phyloP scores from a whole-genome alignment of 2,329 filamentous ascomycete species.

The Trichophyton rubrum region DNA sequence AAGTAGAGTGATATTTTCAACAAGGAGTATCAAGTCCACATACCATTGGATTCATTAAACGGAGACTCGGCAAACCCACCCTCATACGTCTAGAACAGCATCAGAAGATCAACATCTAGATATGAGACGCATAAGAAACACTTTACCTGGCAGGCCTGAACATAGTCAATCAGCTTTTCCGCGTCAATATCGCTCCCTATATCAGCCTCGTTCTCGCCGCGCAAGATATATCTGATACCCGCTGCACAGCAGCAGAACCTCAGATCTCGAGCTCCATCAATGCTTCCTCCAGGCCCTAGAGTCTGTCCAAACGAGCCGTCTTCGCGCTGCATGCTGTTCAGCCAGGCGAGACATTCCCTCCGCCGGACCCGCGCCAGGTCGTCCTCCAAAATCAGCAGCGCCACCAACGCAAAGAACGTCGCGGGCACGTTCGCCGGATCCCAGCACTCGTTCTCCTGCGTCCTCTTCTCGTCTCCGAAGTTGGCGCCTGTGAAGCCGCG shows the following conservation, averaged over 20 bases:
- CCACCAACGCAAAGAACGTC: conserved; percentile 75
- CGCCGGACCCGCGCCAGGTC: conserved; percentile 55
- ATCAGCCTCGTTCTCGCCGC: conserved; percentile 45
- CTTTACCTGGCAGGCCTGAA: conserved; percentile 50
- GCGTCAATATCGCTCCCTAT: conserved; percentile 58
- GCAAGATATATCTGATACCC: conserved; percentile 68
- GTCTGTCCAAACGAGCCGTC: conserved; percentile 91
- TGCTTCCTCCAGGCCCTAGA: conserved; percentile 44
- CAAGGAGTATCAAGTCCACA: conserved; percentile 15
- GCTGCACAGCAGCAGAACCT: conserved; percentile 79
- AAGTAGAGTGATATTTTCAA: neutral
- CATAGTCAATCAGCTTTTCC: conserved; percentile 54
- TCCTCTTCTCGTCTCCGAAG: conserved; percentile 36
- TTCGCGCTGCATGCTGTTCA: conserved; percentile 59
- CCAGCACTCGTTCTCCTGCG: conserved; percentile 45
- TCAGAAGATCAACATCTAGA: neutral
- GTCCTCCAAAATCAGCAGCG: conserved; percentile 55
- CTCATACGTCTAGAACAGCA: conserved; percentile 55
- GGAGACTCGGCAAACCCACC: conserved; percentile 70
- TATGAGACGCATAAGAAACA: neutral
- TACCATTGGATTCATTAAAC: conserved; percentile 72
- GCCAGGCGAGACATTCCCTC: conserved; percentile 56
- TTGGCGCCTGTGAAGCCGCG: conserved; percentile 65
- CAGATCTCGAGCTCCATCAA: conserved; percentile 74
- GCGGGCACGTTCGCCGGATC: conserved; percentile 75